Evolutionary conservation across 352 stramenopile genomes (phyloP), one percentile per base, ranked within the genome.

Genomic region (Globisporangium emineosum): DNA sequence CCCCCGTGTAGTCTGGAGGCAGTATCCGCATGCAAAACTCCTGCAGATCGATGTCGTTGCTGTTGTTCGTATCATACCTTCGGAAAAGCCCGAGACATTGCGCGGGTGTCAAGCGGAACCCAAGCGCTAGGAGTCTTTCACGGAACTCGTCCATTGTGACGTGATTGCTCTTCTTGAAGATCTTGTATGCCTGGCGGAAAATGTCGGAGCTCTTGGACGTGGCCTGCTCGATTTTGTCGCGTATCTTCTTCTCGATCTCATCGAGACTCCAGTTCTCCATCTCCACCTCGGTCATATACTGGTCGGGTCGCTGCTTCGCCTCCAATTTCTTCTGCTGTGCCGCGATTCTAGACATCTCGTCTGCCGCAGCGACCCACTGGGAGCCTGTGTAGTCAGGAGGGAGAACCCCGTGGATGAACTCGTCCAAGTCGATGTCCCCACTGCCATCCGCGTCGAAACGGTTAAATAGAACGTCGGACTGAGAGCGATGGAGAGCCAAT

Each of bases 1-100:
- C 83, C 42, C 80, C 79, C 0, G 81, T 94, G 60, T 94, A 94
- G 52, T 94, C 85, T 4, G 85, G 81, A 5, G 85, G 82, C 19
- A 92, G 57, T n/a, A 94, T 88, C 12, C 79, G 75, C 51, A 86
- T 67, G 42, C 85, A 94, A 65, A 94, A 94, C 62, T 94, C 85
- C 37, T 91, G 78, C n/a, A 94, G 72, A 45, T 94, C 85, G 65
- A 94, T 77, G 30, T 91, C 84, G 53, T 83, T 79, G 64, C 83
- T 92, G 64, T 79, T 81, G 65, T 94, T 81, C 6, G 76, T 81
- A 37, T 92, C 85, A 58, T 92, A 94, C n/a, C 85, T 69, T 27
- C 67, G 71, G 45, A 94, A 94, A 3, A 94, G 71, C 0, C 81
- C 83, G 9, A 68, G 17, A 35, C 78, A 91, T 62, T 93, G 83